phyloP scores from a whole-genome alignment of 768 basidiomycete genomes.

The Suillus subaureus region DNA sequence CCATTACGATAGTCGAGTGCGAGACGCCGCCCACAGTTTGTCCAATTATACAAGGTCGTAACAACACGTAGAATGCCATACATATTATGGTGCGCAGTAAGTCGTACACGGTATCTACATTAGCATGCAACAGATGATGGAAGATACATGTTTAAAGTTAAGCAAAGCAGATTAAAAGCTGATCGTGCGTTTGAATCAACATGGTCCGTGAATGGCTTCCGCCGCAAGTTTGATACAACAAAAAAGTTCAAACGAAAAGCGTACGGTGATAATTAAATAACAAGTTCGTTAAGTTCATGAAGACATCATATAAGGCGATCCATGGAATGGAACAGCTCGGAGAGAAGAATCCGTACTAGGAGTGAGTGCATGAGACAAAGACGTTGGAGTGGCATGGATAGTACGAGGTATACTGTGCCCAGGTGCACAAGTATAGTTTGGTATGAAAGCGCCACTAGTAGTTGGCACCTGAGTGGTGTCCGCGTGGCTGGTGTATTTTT shows the following conservation, averaged over 20 bases:
- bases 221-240: slow-evolving; percentile 8
- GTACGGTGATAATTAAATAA: slow-evolving; percentile 20
- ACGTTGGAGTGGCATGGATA: slow-evolving; percentile 34
- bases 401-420: slow-evolving; percentile 40
- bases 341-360: slow-evolving; percentile 30
- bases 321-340: slow-evolving; percentile 27
- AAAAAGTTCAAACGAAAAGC: slow-evolving; percentile 3
- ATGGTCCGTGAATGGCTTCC: slow-evolving; percentile 8
- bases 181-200: slow-evolving; percentile 10
- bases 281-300: slow-evolving; percentile 34
- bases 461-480: slow-evolving; percentile 32
- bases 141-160: slow-evolving; percentile 24
- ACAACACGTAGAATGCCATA: slow-evolving; percentile 24
- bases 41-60: slow-evolving; percentile 45
- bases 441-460: slow-evolving; percentile 28
- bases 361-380: slow-evolving; percentile 46
- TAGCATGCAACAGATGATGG: slow-evolving; percentile 23
- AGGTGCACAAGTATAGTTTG: slow-evolving; percentile 32
- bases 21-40: slow-evolving; percentile 64
- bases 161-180: slow-evolving; percentile 24
- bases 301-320: slow-evolving; percentile 34
- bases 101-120: slow-evolving; percentile 36
- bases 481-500: slow-evolving; percentile 37
- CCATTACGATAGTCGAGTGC: slow-evolving; percentile 70
- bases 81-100: slow-evolving; percentile 29